These are phyloP conservation scores for Clitopilus passeckerianus DNA, from an alignment of 768 basidiomycete genomes.

Conservation along the genomic window DNA sequence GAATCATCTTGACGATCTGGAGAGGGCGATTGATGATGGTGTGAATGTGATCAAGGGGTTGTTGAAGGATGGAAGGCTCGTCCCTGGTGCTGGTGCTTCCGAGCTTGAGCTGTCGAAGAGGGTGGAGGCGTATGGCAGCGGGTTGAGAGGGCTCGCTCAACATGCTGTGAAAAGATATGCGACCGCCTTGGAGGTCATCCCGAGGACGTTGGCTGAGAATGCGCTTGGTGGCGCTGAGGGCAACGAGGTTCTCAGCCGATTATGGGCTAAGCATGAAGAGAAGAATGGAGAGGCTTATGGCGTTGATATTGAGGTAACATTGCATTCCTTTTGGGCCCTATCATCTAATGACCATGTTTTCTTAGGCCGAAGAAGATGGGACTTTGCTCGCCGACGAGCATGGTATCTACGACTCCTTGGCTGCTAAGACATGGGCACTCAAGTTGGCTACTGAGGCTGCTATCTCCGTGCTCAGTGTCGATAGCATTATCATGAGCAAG, in stretches of 20 bases:
- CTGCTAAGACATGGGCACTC: constrained; percentile 88
- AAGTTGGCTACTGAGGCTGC: constrained; percentile 90
- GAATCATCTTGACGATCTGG: constrained; percentile 92
- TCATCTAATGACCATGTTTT: neutral
- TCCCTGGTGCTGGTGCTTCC: constrained; percentile 91
- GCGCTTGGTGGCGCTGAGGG: constrained; percentile 88
- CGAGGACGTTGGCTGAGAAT: constrained; percentile 91
- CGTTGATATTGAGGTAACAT: constrained; percentile 80
- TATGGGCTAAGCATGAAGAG: constrained; percentile 89
- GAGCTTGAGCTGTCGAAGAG: constrained; percentile 89
- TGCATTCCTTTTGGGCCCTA: neutral
- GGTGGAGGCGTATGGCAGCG: constrained; percentile 82
- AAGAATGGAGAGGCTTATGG: constrained; percentile 73
- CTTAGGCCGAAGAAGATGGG: constrained; percentile 72
- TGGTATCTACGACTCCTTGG: constrained; percentile 83
- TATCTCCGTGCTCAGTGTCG: constrained; percentile 86
- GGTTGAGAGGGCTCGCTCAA: constrained; percentile 87
- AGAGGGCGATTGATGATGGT: constrained; percentile 94
- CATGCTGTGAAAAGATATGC: constrained; percentile 92
- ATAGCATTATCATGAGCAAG: constrained; percentile 97
- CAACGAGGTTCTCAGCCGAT: constrained; percentile 82
- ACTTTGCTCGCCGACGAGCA: constrained; percentile 58
- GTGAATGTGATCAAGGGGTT: constrained; percentile 93
- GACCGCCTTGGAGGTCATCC: constrained; percentile 86
- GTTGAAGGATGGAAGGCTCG: constrained; percentile 83